Evolutionary conservation across 305 asterid species (phyloP).

Genomic region (Fraxinus albicans): DNA sequence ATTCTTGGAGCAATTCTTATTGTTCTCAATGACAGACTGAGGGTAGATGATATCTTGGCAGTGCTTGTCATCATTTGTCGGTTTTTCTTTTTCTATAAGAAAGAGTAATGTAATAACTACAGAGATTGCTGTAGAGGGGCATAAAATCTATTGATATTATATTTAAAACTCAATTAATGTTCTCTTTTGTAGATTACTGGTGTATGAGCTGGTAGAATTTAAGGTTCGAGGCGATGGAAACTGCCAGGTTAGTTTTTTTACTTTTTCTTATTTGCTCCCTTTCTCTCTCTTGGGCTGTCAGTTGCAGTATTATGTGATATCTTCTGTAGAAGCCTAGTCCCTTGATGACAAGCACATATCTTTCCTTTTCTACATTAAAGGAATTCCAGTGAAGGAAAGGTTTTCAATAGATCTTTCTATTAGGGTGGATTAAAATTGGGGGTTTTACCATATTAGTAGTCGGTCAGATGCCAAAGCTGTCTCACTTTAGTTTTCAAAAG

Average conservation of each 20-base stretch:
- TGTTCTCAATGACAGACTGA: not conserved
- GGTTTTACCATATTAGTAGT: not conserved
- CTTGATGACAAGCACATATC: not conserved
- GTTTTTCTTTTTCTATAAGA: not conserved
- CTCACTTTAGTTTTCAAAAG: not conserved
- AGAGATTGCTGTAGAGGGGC: not conserved
- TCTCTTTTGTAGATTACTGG: slow-evolving; percentile 65
- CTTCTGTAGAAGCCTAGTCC: not conserved
- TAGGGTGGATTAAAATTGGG: not conserved
- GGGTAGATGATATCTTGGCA: not conserved
- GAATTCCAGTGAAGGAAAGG: not conserved
- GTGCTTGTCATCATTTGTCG: slow-evolving; percentile 4
- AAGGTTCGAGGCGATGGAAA: slow-evolving; percentile 95
- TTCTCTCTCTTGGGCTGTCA: not conserved
- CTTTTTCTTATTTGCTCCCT: not conserved
- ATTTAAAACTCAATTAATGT: slow-evolving; percentile 22
- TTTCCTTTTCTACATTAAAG: not conserved
- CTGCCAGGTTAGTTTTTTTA: slow-evolving; percentile 71
- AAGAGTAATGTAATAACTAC: not conserved
- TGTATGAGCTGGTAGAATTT: slow-evolving; percentile 76
- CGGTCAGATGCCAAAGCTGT: not conserved
- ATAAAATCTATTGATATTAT: not conserved
- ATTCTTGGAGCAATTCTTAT: slow-evolving; percentile 5
- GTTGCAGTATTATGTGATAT: not conserved
- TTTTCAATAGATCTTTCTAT: not conserved